Evolutionary conservation across 2,329 filamentous ascomycete species (phyloP).

Genomic region (Grosmannia penicillata): DNA sequence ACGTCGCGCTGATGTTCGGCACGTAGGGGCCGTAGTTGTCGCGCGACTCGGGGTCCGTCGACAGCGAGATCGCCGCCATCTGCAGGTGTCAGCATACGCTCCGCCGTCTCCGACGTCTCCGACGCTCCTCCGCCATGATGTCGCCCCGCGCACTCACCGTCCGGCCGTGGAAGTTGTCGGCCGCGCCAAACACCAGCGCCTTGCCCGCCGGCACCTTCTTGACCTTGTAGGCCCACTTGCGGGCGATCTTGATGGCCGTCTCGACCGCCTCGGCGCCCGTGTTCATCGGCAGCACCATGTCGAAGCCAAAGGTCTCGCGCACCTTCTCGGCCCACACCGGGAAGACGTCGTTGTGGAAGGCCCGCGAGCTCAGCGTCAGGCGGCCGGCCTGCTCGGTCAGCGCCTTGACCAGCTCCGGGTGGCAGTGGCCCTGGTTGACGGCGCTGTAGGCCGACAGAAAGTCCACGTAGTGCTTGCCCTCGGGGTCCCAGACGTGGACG

Average conservation of each 20-base stretch:
- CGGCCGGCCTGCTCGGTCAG: conserved; percentile 79
- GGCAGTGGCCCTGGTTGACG: conserved; percentile 96
- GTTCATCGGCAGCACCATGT: conserved; percentile 98
- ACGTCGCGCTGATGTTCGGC: conserved; percentile 66
- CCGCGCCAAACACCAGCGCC: conserved; percentile 69
- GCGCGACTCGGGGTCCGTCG: conserved; percentile 85
- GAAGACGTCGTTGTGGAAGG: conserved; percentile 98
- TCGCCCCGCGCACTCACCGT: conserved; percentile 46
- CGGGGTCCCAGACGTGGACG: conserved; percentile 89
- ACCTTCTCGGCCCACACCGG: conserved; percentile 90
- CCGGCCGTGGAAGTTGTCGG: conserved; percentile 92
- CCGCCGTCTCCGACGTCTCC: neutral
- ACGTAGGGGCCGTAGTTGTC: conserved; percentile 96
- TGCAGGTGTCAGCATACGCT: conserved; percentile 17
- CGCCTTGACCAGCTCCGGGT: conserved; percentile 87
- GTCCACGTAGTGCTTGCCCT: conserved; percentile 89
- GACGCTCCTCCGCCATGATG: neutral
- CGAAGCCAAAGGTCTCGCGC: conserved; percentile 77
- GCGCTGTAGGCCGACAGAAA: conserved; percentile 97
- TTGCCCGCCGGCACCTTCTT: conserved; percentile 77
- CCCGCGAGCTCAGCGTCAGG: conserved; percentile 81
- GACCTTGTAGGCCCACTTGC: conserved; percentile 96
- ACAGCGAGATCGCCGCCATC: conserved; percentile 93
- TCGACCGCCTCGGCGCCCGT: conserved; percentile 93
- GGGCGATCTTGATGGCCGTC: conserved; percentile 87